Evolutionary conservation across 2,329 filamentous ascomycete genomes (phyloP), one percentile per base, ranked within the genome.

Genomic region (Aspergillus niger): DNA sequence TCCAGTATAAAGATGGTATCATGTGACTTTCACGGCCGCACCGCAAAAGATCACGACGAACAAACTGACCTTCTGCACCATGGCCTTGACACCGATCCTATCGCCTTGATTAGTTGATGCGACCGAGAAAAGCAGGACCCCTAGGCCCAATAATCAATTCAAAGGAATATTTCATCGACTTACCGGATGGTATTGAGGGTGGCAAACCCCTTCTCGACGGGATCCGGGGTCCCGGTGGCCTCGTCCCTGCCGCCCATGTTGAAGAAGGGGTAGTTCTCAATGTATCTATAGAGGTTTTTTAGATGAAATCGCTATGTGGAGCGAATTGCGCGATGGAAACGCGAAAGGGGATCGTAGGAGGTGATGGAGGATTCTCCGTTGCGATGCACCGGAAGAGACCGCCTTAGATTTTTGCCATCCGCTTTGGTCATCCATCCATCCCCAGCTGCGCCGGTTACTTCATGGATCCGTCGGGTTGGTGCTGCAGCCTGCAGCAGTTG

Each of bases 141-240:
- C 54, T 60, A 17, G 64, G 8, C 17, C 36, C n/a, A 20, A 11
- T 15, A 39, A 15, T 20, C 59, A 52, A 20, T 51, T 54, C 61
- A 41, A 47, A 5, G 6, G 10, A 51, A 56, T 61, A 57, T 66
- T 50, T 49, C 13, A 55, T 57, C 67, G 32, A 79, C 86, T 70
- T 82, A 91, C 90, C 86, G 86, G 68, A 98, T 83, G 30, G 92
- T 94, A 69, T 92, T 89, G 63, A 95, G 81, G 38, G 92, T 97
- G 68, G 93, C 92, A 72, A 88, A 89, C 58, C 92, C 90, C 74
- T 89, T 96, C 76, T 94, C 86, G 32, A 86, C 81, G 56, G 85
- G 84, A 65, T 83, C 83, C 48, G 85, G 85, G 43, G 83, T 86
- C 69, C 79, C 81, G 50, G 76, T 76, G 61, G 78, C 79, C 71